Conservation (phyloP, 139 green algal genomes). For the Closterium sp. region DNA sequence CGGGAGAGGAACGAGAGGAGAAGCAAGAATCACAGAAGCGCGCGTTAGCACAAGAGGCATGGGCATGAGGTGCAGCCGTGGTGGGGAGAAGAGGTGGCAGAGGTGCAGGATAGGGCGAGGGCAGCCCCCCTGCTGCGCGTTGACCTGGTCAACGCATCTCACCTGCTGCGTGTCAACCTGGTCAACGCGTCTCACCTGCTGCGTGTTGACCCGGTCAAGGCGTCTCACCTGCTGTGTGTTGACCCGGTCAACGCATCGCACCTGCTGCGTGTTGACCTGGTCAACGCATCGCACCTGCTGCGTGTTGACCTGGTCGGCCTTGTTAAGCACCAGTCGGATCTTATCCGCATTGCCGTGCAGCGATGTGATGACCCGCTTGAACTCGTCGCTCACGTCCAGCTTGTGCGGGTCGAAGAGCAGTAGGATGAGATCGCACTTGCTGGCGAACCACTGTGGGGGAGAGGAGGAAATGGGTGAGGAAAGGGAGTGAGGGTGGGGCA, state of each 20-base stretch:
- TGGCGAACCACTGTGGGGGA: conserved; percentile 80
- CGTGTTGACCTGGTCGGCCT: conserved; percentile 77
- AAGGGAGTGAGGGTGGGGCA: too few relatives aligned
- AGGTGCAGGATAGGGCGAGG: too few relatives aligned
- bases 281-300: conserved; percentile 61
- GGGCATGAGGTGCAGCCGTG: not conserved
- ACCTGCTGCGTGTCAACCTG: conserved; percentile 58
- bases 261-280: conserved; percentile 60
- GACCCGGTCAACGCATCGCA: not conserved
- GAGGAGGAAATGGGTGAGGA: not conserved
- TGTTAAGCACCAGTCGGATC: conserved; percentile 93
- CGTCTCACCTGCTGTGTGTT: too few relatives aligned
- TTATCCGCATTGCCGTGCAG: conserved; percentile 89
- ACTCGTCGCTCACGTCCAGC: conserved; percentile 93
- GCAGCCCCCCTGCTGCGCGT: not conserved
- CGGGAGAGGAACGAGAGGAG: not conserved
- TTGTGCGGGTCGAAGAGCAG: conserved; percentile 98
- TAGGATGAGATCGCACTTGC: conserved; percentile 91
- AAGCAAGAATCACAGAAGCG: too few relatives aligned
- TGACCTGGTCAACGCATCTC: not conserved
- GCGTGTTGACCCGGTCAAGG: too few relatives aligned
- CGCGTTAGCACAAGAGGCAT: not conserved
- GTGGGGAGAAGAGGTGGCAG: not conserved
- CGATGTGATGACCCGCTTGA: conserved; percentile 75
- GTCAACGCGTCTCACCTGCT: conserved; percentile 67